A percentile compares a stretch with the other conserved stretches of the same genome.
Evolutionary conservation across 2,329 filamentous ascomycete species (phyloP).

Genomic region (Aspergillus nomiae): DNA sequence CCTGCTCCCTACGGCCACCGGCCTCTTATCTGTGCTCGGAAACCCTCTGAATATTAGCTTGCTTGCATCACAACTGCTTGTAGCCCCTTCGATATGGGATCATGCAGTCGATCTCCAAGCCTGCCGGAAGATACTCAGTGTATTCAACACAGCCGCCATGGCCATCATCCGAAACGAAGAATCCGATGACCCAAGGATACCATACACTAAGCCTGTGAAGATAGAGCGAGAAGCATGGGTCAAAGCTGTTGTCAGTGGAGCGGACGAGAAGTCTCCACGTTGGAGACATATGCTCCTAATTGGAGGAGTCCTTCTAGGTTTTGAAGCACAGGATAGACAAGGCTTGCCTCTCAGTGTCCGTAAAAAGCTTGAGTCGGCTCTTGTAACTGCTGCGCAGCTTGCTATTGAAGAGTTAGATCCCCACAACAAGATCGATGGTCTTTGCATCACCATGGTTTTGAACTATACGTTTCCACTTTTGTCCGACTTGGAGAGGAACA

Average conservation of each 20-base stretch:
- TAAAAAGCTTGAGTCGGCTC: constrained; percentile 68
- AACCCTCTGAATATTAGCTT: constrained; percentile 65
- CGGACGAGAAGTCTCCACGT: constrained; percentile 63
- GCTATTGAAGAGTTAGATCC: constrained; percentile 63
- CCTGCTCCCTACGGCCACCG: constrained; percentile 56
- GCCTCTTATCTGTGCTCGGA: constrained; percentile 52
- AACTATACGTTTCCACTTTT: constrained; percentile 76
- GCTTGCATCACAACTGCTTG: constrained; percentile 61
- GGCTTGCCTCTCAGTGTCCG: constrained; percentile 67
- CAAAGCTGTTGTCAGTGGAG: constrained; percentile 59
- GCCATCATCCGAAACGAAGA: constrained; percentile 53
- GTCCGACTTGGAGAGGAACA: constrained; percentile 59
- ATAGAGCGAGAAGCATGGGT: constrained; percentile 60
- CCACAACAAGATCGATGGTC: constrained; percentile 52
- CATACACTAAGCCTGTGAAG: constrained; percentile 51
- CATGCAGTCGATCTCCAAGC: constrained; percentile 55
- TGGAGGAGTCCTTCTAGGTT: constrained; percentile 75
- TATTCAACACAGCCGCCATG: constrained; percentile 63
- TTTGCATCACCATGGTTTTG: constrained; percentile 67
- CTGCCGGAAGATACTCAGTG: constrained; percentile 59
- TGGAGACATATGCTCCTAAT: constrained; percentile 87
- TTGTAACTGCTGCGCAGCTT: constrained; percentile 76
- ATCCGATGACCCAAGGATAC: constrained; percentile 35
- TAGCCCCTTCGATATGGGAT: constrained; percentile 62
- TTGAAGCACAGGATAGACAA: constrained; percentile 65